Evolutionary conservation across 768 basidiomycete species (phyloP), one percentile per base, ranked within the genome.

Genomic region (Auricularia sp.): DNA sequence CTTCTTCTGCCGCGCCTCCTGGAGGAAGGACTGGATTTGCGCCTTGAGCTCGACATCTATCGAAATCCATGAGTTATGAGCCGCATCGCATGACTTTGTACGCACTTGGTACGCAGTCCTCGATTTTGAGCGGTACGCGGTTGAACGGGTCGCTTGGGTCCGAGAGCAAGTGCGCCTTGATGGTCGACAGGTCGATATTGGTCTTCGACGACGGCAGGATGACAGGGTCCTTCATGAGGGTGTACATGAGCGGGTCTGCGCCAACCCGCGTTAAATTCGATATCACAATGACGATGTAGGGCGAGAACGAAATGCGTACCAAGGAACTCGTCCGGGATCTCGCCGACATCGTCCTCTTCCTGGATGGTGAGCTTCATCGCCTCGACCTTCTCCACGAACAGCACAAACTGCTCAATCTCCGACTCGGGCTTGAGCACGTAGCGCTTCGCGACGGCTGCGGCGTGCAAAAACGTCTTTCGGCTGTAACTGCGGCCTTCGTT

Each of bases 61-160:
- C 62, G 36, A 63, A 61, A 13, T 66, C 72, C 54, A 69, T 21
- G 21, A 35, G 21, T 47, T 45, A 24, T 3, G 42, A 8, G 63
- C 42, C n/a, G 21, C 62, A 62, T 42, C 10, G 37, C 35, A 61
- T n/a, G 64, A 54, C 7, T 29, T 29, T 29, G 29, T 29, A 76
- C 86, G 68, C 70, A 93, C 94, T 76, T 34, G 92, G 84, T 65
- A 86, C 73, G 14, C 95, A 87, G 11, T 95, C 90, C 64, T 89
- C 89, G 67, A 94, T 85, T 10, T 79, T 75, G 34, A 97, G 78
- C 1, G 96, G 92, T 39, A 81, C 78, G 35, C 97, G 88, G 75
- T 98, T 99, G 83, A 98, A 99, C 1, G 97, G 97, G 75, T 99
- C 97, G 63, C 86, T 91, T 18, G 87, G 76, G 70, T 97, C 95